Base-by-base conservation (phyloP, 768 basidiomycete genomes). In the Lactarius sp. region DNA sequence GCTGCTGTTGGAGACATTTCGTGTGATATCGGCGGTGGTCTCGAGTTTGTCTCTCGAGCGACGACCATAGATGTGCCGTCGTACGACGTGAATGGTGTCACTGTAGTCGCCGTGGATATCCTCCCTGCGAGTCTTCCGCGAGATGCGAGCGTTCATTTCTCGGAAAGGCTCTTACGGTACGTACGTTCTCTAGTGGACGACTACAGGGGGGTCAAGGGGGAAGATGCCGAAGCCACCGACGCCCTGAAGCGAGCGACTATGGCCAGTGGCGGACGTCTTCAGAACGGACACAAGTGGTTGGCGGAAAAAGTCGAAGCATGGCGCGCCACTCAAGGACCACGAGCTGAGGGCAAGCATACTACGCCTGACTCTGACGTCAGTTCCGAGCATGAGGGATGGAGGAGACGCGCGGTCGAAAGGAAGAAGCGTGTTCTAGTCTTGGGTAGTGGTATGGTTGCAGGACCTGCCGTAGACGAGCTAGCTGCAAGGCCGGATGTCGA, bases 371-470 rank as follows among this genome's bases (percentile, higher is more conserved):
- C 56, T 62, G 61, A 52, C 13, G 33, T 4, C 34, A 39, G 22
- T 39, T 27, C 39, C 9, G 39, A 20, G 10, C 50, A 44, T 36
- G 59, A 33, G 12, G 59, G n/a, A 7, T 37, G 13, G 33, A 22
- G 14, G 16, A 53, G 34, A 41, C 36, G 14, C 20, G 37, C 41
- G 14, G 53, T 56, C 2, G 34, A 54, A 58, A 75, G 62, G 68
- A 85, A 83, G 75, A 87, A 87, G 77, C 83, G 80, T 69, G 81
- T 94, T 0, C 73, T 98, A 39, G 77, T 97, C 70, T 80, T 98
- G 2, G 95, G 95, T 8, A 93, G 90, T 59, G 95, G 95, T n/a
- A 93, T 97, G 86, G 95, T 98, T 20, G 92, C 94, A 5, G 88
- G 87, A 2, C 95, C 95, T 16, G 90, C 91, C 0, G 86, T 93